Base-by-base conservation (phyloP, 371 early-diverging fungal genomes). In the Mucor ambiguus region DNA sequence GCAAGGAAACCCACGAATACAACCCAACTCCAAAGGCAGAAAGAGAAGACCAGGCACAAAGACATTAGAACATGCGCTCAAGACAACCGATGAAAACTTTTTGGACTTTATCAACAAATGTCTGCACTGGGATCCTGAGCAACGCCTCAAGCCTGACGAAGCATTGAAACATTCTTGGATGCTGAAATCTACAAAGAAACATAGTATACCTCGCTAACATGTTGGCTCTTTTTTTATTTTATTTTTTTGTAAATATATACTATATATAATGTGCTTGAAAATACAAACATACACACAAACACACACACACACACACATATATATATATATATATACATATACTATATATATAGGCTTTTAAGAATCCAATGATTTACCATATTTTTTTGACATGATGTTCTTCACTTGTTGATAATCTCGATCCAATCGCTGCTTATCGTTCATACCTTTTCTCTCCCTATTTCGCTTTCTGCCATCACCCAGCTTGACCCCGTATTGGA, bases 81-180 rank as follows among this genome's bases (percentile, higher is more conserved):
- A 86, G 43, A 85, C 89, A 44, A 67, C 73, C 28, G 96, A 96
- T 64, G 81, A 80, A 58, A 70, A 75, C 22, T 94, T 96, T 66
- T 58, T 95, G 4, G 93, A 96, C 64, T 96, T 97, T 80, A 75
- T 97, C n/a, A 66, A 82, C 30, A 78, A 85, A 28, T 93, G 96
- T 63, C 75, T 97, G 37, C 81, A 81, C 18, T 97, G 96, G 95
- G 95, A 95, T 67, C 96, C 96, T 7, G 87, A 89, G 35, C 83
- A 85, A 64, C 87, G 97, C 26, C 83, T 97, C 80, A 89, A 82
- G 35, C 95, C 97, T 24, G 79, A 77, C 5, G 91, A 95, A 54
- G 97, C 93, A 5, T 66, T 92, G 38, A 80, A 83, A 14, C 92
- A 92, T 61, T 86, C 87, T 35, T 92, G 90, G 92, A 62, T 72